phyloP scores from a whole-genome alignment of 257 asterid species.

The Solanum commersonii region DNA sequence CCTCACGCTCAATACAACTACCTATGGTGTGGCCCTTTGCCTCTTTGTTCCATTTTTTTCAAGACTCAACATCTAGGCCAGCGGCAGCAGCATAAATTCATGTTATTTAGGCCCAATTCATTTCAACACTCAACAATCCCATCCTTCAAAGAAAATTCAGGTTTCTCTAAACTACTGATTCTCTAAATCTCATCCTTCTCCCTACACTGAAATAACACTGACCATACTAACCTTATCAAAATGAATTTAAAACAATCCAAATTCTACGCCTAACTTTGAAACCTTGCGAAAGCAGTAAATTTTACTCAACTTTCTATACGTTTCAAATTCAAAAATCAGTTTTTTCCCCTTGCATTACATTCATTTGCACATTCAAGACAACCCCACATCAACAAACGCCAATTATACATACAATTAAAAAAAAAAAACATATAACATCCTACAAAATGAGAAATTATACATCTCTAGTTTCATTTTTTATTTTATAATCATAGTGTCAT shows the following conservation, averaged over 20 bases:
- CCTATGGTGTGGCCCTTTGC: background rate
- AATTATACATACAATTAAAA: background rate
- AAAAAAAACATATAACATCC: background rate
- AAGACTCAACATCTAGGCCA: background rate
- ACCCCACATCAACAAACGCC: background rate
- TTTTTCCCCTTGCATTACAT: background rate
- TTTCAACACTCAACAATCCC: background rate
- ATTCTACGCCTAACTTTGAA: background rate
- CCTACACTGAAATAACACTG: background rate
- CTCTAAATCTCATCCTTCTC: background rate
- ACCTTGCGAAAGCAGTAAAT: background rate
- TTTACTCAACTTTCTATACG: background rate
- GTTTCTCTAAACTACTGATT: background rate
- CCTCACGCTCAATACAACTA: rapidly evolving
- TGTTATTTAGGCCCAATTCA: background rate
- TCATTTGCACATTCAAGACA: background rate
- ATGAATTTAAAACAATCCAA: background rate
- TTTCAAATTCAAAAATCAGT: background rate
- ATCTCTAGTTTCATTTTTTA: background rate
- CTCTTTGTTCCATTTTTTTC: background rate
- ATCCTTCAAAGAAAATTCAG: background rate
- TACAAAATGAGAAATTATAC: background rate
- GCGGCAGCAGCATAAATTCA: background rate
- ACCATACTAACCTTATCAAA: background rate
- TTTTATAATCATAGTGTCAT: background rate